Percentiles rank a stretch among this genome's conserved stretches.
phyloP scores from a whole-genome alignment of 352 stramenopile genomes.

The Phytophthora sojae region DNA sequence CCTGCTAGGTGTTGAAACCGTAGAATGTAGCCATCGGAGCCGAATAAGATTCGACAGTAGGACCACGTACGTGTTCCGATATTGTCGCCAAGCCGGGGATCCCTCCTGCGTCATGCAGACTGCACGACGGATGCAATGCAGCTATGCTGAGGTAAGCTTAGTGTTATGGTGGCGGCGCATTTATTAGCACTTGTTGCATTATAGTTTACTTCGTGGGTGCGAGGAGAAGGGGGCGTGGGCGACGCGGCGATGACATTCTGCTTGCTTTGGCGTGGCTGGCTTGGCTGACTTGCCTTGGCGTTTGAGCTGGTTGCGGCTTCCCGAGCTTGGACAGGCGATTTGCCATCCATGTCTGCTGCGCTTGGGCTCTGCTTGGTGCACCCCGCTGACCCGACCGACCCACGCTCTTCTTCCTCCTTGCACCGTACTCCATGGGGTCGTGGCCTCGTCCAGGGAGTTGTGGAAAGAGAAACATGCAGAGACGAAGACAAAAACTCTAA shows the following conservation, averaged over 20 bases:
- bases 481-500: slow-evolving; percentile 36
- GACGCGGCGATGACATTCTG: slow-evolving; percentile 1
- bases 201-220: slow-evolving; percentile 31
- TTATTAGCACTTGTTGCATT: slow-evolving; percentile 34
- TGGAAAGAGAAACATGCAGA: slow-evolving; percentile 34
- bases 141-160: background rate
- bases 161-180: slow-evolving; percentile 2
- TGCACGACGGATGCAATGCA: background rate
- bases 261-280: slow-evolving; percentile 22
- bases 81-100: background rate
- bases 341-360: background rate
- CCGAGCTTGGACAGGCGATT: slow-evolving; percentile 3
- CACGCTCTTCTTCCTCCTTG: slow-evolving; percentile 21
- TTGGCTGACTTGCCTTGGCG: slow-evolving; percentile 29
- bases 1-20: background rate
- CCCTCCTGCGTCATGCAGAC: background rate
- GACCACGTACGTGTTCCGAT: slow-evolving; percentile 25
- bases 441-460: slow-evolving; percentile 12
- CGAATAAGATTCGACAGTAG: slow-evolving; percentile 33
- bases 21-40: slow-evolving; percentile 12
- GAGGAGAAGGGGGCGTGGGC: background rate
- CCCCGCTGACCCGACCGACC: background rate
- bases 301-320: background rate
- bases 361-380: slow-evolving; percentile 6
- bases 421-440: slow-evolving; percentile 22